Evolutionary conservation across 768 basidiomycete genomes (phyloP).

Genomic region (Leccinum barrowsii): DNA sequence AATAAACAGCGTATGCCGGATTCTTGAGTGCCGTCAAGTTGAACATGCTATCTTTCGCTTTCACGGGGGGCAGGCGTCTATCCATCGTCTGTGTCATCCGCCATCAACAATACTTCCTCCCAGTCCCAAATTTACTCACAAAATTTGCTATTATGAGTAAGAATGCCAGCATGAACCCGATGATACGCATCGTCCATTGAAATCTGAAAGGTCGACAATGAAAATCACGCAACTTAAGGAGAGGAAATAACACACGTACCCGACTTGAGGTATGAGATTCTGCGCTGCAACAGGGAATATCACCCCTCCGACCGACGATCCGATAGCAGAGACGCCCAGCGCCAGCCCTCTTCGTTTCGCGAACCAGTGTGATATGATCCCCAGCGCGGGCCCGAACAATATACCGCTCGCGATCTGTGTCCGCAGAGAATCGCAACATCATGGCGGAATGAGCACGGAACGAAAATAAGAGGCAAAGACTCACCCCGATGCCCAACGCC

Average conservation of each 20-base stretch:
- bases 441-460: neutral
- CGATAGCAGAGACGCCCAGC: constrained; percentile 59
- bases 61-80: constrained; percentile 52
- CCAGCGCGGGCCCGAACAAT: constrained; percentile 59
- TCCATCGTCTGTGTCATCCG: constrained; percentile 24
- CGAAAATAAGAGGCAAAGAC: constrained; percentile 15
- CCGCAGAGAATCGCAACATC: neutral
- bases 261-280: constrained; percentile 50
- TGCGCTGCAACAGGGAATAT: constrained; percentile 60
- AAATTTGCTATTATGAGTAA: constrained; percentile 54
- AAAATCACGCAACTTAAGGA: neutral
- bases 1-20: constrained; percentile 51
- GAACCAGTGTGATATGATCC: constrained; percentile 73
- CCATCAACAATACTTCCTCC: neutral
- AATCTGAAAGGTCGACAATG: constrained; percentile 44
- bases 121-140: constrained; percentile 22
- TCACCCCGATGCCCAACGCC: constrained; percentile 62
- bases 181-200: constrained; percentile 69
- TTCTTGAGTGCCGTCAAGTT: constrained; percentile 49
- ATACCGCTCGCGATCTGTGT: constrained; percentile 44
- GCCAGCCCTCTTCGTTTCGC: constrained; percentile 52
- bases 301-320: constrained; percentile 67
- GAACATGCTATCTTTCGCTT: constrained; percentile 54
- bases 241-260: constrained; percentile 38
- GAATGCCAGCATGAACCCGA: constrained; percentile 59